phyloP scores from a whole-genome alignment of 768 basidiomycete species.

The Hygrocybe coccinea region DNA sequence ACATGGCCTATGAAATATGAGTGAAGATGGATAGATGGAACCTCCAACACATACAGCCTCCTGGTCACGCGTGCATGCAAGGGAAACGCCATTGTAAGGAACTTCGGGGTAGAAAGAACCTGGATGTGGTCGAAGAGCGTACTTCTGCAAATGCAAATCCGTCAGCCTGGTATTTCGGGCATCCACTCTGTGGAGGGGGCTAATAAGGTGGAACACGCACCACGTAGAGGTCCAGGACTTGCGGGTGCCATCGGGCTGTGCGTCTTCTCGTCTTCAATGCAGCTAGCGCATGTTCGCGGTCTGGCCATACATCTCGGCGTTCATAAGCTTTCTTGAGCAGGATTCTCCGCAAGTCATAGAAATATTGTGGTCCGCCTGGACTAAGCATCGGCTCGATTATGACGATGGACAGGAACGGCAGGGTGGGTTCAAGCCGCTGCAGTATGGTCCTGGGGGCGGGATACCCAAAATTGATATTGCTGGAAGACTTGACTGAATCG shows the following conservation, averaged over 20 bases:
- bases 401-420: conserved; percentile 49
- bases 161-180: no score
- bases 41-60: conserved; percentile 46
- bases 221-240: conserved; percentile 49
- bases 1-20: conserved; percentile 48
- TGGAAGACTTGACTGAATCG: not conserved
- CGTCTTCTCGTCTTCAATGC: conserved; percentile 33
- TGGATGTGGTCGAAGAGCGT: conserved; percentile 41
- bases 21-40: conserved; percentile 1
- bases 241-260: conserved; percentile 47
- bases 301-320: conserved; percentile 50
- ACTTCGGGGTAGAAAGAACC: conserved; percentile 24
- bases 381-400: conserved; percentile 64
- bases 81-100: conserved; percentile 39
- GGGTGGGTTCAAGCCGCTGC: conserved; percentile 41
- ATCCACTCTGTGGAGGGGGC: not conserved
- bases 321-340: conserved; percentile 47
- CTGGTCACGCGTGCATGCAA: conserved; percentile 58
- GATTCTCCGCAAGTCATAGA: conserved; percentile 35
- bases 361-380: conserved; percentile 40
- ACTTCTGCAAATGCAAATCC: conserved; percentile 30
- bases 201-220: conserved; percentile 31
- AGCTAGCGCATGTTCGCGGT: conserved; percentile 37
- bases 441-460: conserved; percentile 43
- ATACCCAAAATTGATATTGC: not conserved